A percentile compares a stretch with the other conserved stretches of the same genome.
Evolutionary conservation across 2,329 filamentous ascomycete species (phyloP).

Genomic region (Penicillium sp.): DNA sequence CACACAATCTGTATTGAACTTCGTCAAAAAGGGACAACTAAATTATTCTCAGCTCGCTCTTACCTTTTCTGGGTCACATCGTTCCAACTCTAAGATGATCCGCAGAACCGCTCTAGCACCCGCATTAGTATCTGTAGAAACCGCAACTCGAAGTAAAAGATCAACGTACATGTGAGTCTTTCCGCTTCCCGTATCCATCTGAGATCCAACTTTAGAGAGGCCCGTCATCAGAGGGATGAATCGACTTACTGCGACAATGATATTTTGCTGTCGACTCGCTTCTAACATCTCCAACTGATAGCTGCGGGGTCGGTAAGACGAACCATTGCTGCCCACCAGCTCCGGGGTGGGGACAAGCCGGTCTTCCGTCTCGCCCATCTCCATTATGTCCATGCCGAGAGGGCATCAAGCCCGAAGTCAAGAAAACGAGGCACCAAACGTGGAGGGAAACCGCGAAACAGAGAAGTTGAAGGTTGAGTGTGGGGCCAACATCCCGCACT

Average conservation of each 20-base stretch:
- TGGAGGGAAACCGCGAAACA: not conserved
- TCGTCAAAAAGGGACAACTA: too few species aligned
- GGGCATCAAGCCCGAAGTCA: not conserved
- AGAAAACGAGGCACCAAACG: not conserved
- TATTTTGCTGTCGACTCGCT: slow-evolving; percentile 65
- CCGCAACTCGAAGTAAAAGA: not conserved
- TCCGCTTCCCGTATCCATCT: slow-evolving; percentile 80
- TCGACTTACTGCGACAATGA: slow-evolving; percentile 64
- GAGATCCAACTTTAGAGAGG: not conserved
- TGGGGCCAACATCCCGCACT: not conserved
- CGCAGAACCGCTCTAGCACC: slow-evolving; percentile 61
- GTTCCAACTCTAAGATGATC: slow-evolving; percentile 64
- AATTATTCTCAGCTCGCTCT: too few species aligned
- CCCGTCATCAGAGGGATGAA: not conserved
- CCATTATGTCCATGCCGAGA: not conserved
- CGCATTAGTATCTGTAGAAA: not conserved
- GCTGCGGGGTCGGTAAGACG: slow-evolving; percentile 43
- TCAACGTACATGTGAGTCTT: slow-evolving; percentile 70
- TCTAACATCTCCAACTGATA: slow-evolving; percentile 78
- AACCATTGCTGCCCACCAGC: slow-evolving; percentile 3
- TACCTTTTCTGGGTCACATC: slow-evolving; percentile 55
- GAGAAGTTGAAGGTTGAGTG: not conserved
- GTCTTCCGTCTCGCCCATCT: slow-evolving; percentile 6
- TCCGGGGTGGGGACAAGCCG: not conserved
- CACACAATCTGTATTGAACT: slow-evolving; percentile 52